Evolutionary conservation across 352 stramenopile species (phyloP).

Genomic region (Phytopythium aichiense): DNA sequence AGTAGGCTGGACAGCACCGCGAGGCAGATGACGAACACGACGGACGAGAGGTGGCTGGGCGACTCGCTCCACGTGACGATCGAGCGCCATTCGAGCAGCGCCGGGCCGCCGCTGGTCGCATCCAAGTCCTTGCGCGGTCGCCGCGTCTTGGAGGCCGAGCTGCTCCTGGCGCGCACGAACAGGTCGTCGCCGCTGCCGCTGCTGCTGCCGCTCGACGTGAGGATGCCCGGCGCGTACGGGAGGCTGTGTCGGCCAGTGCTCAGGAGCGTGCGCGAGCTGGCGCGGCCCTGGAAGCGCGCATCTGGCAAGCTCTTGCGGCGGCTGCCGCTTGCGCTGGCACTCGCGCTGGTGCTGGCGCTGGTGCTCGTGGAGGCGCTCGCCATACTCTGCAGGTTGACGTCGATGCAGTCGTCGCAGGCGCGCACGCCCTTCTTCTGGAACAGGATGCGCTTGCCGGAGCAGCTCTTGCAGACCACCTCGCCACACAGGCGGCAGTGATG

Average conservation of each 20-base stretch:
- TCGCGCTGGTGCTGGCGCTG: slow-evolving; percentile 18
- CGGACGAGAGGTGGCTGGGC: background rate
- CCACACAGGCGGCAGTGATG: slow-evolving; percentile 80
- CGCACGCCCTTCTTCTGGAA: slow-evolving; percentile 73
- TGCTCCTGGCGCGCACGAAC: background rate
- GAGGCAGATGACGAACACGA: background rate
- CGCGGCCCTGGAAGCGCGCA: slow-evolving; percentile 18
- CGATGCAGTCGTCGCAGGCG: slow-evolving; percentile 73
- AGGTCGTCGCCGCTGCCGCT: background rate
- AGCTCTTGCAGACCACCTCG: slow-evolving; percentile 69
- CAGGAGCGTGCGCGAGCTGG: slow-evolving; percentile 7
- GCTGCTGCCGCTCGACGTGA: background rate
- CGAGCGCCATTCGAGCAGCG: background rate
- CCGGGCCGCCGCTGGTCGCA: background rate
- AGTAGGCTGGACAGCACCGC: slow-evolving; percentile 4
- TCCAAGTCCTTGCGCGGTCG: slow-evolving; percentile 1
- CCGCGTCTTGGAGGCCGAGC: background rate
- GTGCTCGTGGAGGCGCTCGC: slow-evolving; percentile 7
- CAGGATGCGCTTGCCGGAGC: slow-evolving; percentile 68
- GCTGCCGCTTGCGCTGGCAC: slow-evolving; percentile 23
- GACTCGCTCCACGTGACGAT: background rate
- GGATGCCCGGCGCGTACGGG: slow-evolving; percentile 5
- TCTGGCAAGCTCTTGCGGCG: slow-evolving; percentile 37
- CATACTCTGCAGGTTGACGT: slow-evolving; percentile 42
- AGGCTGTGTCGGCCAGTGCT: slow-evolving; percentile 18